Base-by-base conservation (phyloP, 2,329 filamentous ascomycete genomes). In the Calonectria multiphialidica region DNA sequence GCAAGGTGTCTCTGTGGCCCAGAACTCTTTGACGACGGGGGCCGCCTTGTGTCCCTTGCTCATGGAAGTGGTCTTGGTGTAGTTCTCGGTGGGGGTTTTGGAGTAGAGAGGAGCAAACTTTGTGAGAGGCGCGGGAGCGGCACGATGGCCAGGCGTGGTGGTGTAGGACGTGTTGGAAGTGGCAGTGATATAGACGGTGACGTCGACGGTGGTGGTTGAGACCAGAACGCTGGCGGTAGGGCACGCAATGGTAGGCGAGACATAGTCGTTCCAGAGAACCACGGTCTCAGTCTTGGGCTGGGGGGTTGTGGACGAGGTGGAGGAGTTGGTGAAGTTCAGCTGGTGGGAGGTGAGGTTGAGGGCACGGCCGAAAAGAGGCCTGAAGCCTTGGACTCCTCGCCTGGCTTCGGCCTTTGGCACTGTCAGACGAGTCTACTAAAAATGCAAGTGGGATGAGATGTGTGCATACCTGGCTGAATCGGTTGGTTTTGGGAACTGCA, bases 111-210 rank as follows among this genome's bases (percentile, higher is more conserved):
- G 10, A 23, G 12, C 33, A 18, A 59, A 33, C 53, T 40, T 59
- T 21, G 53, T 59, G 53, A 25, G 8, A 28, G 33, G 53, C 53
- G 15, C 53, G 33, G 53, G 18, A 40, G 33, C 53, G 8, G 53
- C n/a, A 28, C 33, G 10, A 12, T 18, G n/a, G 33, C 23, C 8
- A 25, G 9, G 76, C 33, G 23, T 30, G 45, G 23, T 30, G 45
- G 65, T 76, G 68, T 75, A 68, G 10, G 77, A 66, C n/a, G 70
- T 66, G 23, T 78, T 73, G 37, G 80, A 73, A 2, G 79, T 77
- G 35, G 80, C 78, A 16, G 82, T 83, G 45, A 83, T 77, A 15
- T 83, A 83, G 1, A 83, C 65, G 13, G 82, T 83, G 18, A 83
- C 75, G 30, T 84, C 83, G 9, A 83, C 65, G 4, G 81, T 84